phyloP scores from a whole-genome alignment of 2,329 filamentous ascomycete species.

The Penicillium rolfsii region DNA sequence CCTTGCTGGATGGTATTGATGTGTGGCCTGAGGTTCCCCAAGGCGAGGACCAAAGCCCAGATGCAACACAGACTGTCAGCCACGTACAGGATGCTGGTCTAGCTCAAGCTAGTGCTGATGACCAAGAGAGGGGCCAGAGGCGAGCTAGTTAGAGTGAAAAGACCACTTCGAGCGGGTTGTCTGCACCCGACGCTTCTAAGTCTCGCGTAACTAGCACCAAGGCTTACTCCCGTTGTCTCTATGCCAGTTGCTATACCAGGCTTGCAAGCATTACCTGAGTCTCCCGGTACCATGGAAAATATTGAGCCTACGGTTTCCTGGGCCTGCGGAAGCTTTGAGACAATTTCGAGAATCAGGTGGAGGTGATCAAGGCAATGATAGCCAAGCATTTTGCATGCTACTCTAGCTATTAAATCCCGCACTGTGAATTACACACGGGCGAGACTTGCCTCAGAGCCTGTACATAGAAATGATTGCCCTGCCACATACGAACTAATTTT shows the following conservation, averaged over 20 bases:
- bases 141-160: background rate
- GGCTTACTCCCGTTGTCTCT: background rate
- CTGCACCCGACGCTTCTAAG: background rate
- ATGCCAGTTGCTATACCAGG: background rate
- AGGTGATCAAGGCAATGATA: background rate
- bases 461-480: background rate
- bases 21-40: conserved; percentile 45
- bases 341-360: background rate
- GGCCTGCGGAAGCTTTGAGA: background rate
- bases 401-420: background rate
- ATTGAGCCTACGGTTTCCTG: background rate
- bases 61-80: too few species aligned
- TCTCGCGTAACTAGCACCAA: background rate
- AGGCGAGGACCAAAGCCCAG: conserved; percentile 24
- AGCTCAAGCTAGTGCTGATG: background rate
- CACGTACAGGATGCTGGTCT: background rate
- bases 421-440: background rate
- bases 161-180: background rate
- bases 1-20: conserved; percentile 54
- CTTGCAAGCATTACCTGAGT: background rate
- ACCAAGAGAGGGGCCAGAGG: background rate
- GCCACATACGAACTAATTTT: background rate
- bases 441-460: background rate
- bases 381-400: background rate
- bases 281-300: background rate